Conservation (phyloP, 2,329 filamentous ascomycete species). For the Diaporthe velutina region DNA sequence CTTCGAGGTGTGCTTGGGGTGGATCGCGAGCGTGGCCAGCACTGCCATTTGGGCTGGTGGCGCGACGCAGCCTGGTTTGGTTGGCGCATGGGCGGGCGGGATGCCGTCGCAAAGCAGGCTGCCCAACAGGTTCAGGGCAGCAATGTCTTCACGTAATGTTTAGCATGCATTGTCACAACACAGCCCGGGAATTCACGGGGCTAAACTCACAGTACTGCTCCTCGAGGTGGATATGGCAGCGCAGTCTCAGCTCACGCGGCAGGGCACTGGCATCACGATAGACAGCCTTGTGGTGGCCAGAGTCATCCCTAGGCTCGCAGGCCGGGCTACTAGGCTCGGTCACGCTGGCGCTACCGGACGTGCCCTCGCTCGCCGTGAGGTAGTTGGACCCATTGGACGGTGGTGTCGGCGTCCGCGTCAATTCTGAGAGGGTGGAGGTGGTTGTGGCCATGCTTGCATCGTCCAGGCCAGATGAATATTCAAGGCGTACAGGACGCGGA, state of each 20-base stretch:
- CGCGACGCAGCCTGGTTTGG: slow-evolving; percentile 71
- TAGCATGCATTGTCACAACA: neutral
- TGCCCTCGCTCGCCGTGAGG: slow-evolving; percentile 35
- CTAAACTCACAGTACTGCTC: slow-evolving; percentile 68
- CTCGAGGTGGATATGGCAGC: slow-evolving; percentile 80
- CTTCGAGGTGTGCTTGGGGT: slow-evolving; percentile 83
- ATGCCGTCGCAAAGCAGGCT: slow-evolving; percentile 70
- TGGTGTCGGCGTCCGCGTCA: slow-evolving; percentile 43
- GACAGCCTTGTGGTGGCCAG: slow-evolving; percentile 14
- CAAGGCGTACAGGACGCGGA: slow-evolving; percentile 3
- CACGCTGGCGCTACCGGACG: slow-evolving; percentile 10
- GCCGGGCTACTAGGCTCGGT: slow-evolving; percentile 42
- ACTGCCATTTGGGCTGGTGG: slow-evolving; percentile 81
- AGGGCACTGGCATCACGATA: slow-evolving; percentile 70
- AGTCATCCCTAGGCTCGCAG: slow-evolving; percentile 20
- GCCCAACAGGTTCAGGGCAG: slow-evolving; percentile 74
- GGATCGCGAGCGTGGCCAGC: slow-evolving; percentile 83
- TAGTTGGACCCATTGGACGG: slow-evolving; percentile 28
- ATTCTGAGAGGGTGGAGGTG: slow-evolving; percentile 45
- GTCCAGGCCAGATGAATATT: neutral
- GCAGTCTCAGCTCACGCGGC: slow-evolving; percentile 73
- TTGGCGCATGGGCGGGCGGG: slow-evolving; percentile 43
- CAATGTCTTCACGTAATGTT: slow-evolving; percentile 55
- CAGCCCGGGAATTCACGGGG: neutral
- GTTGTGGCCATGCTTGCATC: slow-evolving; percentile 43